Conservation (phyloP, 192 early-diverging fungal species). For the Linnemannia hyalina region DNA sequence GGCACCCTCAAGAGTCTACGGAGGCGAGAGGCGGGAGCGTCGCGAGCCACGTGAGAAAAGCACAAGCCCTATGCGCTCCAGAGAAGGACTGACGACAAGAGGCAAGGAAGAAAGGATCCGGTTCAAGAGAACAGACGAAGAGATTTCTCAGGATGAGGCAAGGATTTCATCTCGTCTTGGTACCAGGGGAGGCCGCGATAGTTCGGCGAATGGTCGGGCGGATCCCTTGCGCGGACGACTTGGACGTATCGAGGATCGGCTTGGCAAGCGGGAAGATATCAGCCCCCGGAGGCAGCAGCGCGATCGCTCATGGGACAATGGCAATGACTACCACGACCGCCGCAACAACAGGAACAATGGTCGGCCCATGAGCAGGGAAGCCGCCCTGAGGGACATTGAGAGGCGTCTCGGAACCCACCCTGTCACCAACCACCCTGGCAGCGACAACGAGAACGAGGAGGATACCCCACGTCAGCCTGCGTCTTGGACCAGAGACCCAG, state of each 20-base stretch:
- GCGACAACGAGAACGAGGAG: not conserved
- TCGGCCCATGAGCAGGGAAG: not conserved
- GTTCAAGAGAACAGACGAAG: conserved; percentile 36
- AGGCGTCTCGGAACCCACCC: conserved; percentile 21
- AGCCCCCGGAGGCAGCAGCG: conserved; percentile 11
- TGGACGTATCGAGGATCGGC: conserved; percentile 38
- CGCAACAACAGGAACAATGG: conserved; percentile 11
- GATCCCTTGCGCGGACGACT: conserved; percentile 18
- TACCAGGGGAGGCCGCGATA: not conserved
- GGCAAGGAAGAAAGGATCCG: conserved; percentile 24
- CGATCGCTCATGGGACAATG: conserved; percentile 33
- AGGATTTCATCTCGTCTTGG: conserved; percentile 45
- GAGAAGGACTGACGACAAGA: conserved; percentile 17
- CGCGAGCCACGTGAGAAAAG: conserved; percentile 28
- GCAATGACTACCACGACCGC: conserved; percentile 36
- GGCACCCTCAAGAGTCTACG: conserved; percentile 42
- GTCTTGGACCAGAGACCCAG: conserved; percentile 22
- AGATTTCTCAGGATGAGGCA: conserved; percentile 26
- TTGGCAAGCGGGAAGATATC: not conserved
- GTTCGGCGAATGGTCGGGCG: not conserved
- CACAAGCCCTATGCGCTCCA: conserved; percentile 28
- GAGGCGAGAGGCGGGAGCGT: conserved; percentile 4
- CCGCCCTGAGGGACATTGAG: conserved; percentile 28
- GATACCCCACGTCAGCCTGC: conserved; percentile 28
- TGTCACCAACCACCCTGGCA: not conserved